Evolutionary conservation across 2,329 filamentous ascomycete species (phyloP), one percentile per base, ranked within the genome.

Genomic region (Plectosphaerella sp.): DNA sequence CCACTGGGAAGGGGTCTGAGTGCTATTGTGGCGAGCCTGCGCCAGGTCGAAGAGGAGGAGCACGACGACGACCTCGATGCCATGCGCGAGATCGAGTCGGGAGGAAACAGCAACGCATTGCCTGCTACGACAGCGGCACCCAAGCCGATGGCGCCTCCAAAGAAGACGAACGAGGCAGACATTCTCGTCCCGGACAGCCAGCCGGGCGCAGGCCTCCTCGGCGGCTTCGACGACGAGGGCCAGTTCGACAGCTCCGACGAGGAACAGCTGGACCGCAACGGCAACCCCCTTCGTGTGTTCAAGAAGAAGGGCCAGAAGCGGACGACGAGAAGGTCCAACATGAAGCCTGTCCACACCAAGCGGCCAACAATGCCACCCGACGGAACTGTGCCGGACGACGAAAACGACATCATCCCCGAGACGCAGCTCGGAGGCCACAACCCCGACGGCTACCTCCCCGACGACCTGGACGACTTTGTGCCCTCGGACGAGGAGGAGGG

Each of bases 261-360:
- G n/a, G 77, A 79, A 37, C 63, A 65, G 4, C 52, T 78, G 12
- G 81, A 74, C 49, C 74, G 73, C n/a, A 71, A 83, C 59, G 83
- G 83, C 2, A 75, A 80, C 56, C 84, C 84, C 3, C 65, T 84
- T 37, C 81, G 77, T 50, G 69, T 82, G 2, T 93, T 80, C 74
- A 93, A 92, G 76, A 94, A 94, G 79, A 89, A 89, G 73, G 89
- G 88, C 0, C 80, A 89, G 65, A 94, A 94, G 74, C 78, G 89
- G 55, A 90, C 88, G 51, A 93, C 89, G 3, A 77, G 85, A 56
- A 74, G 78, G 47, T 77, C 81, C 51, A 91, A 85, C 54, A 89
- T 87, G 72, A 76, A 72, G 56, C 82, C 82, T 2, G 77, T 69
- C 1, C 65, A 72, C 51, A 64, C 66, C 7, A 79, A 77, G 61